Evolutionary conservation across 2,329 filamentous ascomycete species (phyloP).

Genomic region (Colletotrichum godetiae): DNA sequence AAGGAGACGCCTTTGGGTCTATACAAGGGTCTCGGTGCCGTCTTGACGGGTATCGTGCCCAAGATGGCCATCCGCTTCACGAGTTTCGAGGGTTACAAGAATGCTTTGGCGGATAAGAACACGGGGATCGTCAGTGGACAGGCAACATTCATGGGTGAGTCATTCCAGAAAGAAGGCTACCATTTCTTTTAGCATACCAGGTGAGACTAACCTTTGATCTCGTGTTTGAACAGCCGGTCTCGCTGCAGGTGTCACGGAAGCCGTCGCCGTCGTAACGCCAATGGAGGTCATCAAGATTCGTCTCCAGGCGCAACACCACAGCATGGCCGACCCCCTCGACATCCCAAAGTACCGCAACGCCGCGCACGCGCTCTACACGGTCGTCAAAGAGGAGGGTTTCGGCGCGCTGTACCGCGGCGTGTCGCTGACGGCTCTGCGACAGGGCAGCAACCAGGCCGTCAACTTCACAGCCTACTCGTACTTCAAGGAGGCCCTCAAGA

Average conservation of each 20-base stretch:
- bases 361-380: constrained; percentile 84
- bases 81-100: constrained; percentile 96
- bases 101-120: constrained; percentile 75
- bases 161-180: neutral
- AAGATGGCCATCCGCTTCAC: constrained; percentile 99
- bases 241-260: constrained; percentile 93
- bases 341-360: constrained; percentile 98
- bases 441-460: constrained; percentile 97
- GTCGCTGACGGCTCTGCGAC: constrained; percentile 89
- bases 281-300: constrained; percentile 99
- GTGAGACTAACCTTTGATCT: constrained; percentile 1
- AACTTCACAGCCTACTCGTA: constrained; percentile 99
- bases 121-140: constrained; percentile 76
- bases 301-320: constrained; percentile 97
- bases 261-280: constrained; percentile 93
- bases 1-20: constrained; percentile 92
- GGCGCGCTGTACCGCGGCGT: constrained; percentile 93
- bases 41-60: constrained; percentile 94
- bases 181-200: neutral
- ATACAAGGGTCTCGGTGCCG: constrained; percentile 98
- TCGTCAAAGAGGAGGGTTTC: constrained; percentile 89
- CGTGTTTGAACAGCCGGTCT: constrained; percentile 72
- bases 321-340: constrained; percentile 95
- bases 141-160: constrained; percentile 67
- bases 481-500: constrained; percentile 83